Evolutionary conservation across 2,329 filamentous ascomycete genomes (phyloP).

Genomic region (Paraphoma sp.): DNA sequence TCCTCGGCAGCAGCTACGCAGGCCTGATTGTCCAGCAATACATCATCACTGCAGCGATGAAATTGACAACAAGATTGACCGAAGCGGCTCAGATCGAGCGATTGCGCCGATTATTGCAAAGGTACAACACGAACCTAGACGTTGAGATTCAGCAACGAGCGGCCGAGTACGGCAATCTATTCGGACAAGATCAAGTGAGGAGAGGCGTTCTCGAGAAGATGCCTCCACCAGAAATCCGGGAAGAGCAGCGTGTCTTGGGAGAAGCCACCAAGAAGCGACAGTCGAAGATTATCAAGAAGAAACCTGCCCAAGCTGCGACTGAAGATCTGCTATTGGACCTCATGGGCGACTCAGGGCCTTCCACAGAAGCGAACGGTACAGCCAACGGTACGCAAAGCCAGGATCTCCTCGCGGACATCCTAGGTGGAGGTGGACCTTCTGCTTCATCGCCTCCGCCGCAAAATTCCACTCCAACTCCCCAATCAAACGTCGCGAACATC

Average conservation of each 20-base stretch:
- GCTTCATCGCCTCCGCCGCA: constrained; percentile 55
- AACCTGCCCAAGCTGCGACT: constrained; percentile 80
- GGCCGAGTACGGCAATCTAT: constrained; percentile 95
- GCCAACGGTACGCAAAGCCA: constrained; percentile 69
- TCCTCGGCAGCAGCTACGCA: constrained; percentile 93
- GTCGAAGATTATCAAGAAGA: constrained; percentile 68
- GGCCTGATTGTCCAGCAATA: constrained; percentile 93
- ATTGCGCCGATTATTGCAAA: constrained; percentile 77
- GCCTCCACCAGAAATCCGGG: constrained; percentile 95
- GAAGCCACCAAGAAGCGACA: constrained; percentile 67
- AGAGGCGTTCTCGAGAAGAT: constrained; percentile 94
- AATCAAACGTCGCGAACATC: constrained; percentile 65
- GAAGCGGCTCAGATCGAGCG: constrained; percentile 87
- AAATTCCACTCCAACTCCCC: constrained; percentile 42
- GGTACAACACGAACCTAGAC: constrained; percentile 84
- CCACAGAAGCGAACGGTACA: constrained; percentile 59
- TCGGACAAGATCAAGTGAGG: constrained; percentile 85
- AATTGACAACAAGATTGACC: constrained; percentile 85
- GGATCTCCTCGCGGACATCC: constrained; percentile 88
- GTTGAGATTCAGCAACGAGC: constrained; percentile 96
- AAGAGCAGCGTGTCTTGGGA: constrained; percentile 89
- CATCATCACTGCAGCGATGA: constrained; percentile 93
- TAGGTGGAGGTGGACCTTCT: constrained; percentile 70
- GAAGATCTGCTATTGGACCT: constrained; percentile 91
- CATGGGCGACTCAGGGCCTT: constrained; percentile 79